phyloP scores from a whole-genome alignment of 192 early-diverging fungal genomes.

The Rhizophagus sp. region DNA sequence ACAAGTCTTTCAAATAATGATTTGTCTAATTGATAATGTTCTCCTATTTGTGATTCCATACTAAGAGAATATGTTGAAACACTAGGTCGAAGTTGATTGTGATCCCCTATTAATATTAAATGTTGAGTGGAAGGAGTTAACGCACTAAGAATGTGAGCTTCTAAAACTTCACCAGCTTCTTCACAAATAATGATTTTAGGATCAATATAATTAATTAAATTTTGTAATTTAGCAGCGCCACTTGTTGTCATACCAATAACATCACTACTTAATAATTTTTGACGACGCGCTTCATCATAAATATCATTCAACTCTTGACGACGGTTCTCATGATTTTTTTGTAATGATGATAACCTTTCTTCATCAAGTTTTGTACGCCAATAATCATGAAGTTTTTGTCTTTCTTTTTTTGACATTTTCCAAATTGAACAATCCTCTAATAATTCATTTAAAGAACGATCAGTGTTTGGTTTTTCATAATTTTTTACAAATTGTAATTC shows the following conservation, averaged over 20 bases:
- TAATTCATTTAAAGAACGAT: conserved; percentile 37
- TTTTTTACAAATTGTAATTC: not conserved
- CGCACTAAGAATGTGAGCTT: conserved; percentile 46
- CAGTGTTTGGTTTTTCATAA: conserved; percentile 2
- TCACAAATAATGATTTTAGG: conserved; percentile 10
- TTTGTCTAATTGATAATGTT: conserved; percentile 3
- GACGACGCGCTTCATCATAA: conserved; percentile 36
- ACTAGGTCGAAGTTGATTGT: no score
- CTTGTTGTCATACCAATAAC: conserved; percentile 62
- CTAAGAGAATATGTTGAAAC: conserved; percentile 15
- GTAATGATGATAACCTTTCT: conserved; percentile 24
- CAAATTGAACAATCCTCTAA: conserved; percentile 43
- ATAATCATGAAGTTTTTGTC: conserved; percentile 36
- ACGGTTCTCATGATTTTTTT: not conserved
- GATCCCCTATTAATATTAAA: conserved; percentile 56
- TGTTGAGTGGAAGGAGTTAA: conserved; percentile 48
- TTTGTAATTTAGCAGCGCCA: conserved; percentile 54
- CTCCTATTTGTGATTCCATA: conserved; percentile 37
- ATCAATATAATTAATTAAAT: conserved; percentile 41
- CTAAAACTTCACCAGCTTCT: conserved; percentile 60
- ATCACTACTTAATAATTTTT: conserved; percentile 34
- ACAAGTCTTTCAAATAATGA: not conserved
- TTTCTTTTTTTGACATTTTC: conserved; percentile 48
- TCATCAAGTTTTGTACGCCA: conserved; percentile 41
- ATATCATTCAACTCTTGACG: conserved; percentile 30